phyloP scores from a whole-genome alignment of 164 flowering plant genomes.

The Chimonanthus salicifolius region DNA sequence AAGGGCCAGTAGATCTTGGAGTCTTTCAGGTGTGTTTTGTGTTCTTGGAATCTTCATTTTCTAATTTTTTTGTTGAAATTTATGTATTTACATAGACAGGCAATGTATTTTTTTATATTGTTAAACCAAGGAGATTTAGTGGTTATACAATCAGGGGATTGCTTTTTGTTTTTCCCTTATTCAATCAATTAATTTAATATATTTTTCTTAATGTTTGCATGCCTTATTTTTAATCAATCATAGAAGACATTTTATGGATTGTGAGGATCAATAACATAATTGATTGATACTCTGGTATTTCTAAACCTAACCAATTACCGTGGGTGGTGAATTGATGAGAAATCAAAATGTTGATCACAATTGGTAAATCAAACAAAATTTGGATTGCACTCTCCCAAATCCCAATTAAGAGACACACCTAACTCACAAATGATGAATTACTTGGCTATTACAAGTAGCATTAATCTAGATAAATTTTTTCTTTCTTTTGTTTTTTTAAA shows the following conservation, averaged over 20 bases:
- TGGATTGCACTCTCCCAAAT: no score
- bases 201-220: neutral
- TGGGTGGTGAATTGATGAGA: neutral
- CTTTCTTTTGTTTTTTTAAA: no score
- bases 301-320: neutral
- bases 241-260: neutral
- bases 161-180: neutral
- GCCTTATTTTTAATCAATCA: neutral
- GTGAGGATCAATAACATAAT: neutral
- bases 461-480: no score
- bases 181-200: neutral
- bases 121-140: neutral
- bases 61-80: neutral
- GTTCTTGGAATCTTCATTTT: neutral
- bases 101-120: neutral
- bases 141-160: neutral
- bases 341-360: no score
- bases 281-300: neutral
- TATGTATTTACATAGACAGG: neutral
- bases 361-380: no score
- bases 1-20: conserved; percentile 25
- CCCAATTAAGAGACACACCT: no score
- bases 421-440: no score
- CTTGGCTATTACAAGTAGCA: no score
- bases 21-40: conserved; percentile 19